Base-by-base conservation (phyloP, 805 yeast species). In the Barnettozyma sucrosica region DNA sequence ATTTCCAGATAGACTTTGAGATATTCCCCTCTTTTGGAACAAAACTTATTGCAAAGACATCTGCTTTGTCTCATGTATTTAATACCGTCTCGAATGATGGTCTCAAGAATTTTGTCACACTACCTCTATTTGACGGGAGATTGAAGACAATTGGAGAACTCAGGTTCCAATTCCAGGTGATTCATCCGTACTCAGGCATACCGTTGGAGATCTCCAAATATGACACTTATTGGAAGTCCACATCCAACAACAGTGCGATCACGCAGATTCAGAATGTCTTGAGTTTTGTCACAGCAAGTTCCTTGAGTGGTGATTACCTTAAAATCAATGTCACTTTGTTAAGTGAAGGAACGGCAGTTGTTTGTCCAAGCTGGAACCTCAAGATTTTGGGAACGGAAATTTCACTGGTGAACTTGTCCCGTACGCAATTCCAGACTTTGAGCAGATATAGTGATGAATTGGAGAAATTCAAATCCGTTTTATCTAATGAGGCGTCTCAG, bases 201-300 rank as follows among this genome's bases (percentile, higher is more conserved):
- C 84, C 95, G 5, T 69, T 92, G 49, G 97, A 90, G 64, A 85
- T 95, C 38, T 83, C 95, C 10, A 88, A 89, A 68, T 89, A 86
- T 62, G 97, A 90, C 60, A 92, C 98, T 0, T 92, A 92, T 66
- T 92, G 99, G 99, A 93, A 90, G 66, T 83, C 96, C 1, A 86
- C 97, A 0, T 55, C 55, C 39, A 14, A 41, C 33, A 3, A 47
- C 56, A 10, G 41, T 23, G 20, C 34, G 39, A 16, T 24, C 25
- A 13, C 46, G 23, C 26, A 36, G 18, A 48, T 57, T n/a, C 61
- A 55, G 43, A 58, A 61, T 41, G 67, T 72, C 20, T 74, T 83
- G 36, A 82, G 93, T 13, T 80, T 88, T 60, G 95, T 92, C 14
- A 90, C 97, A 0, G 89, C 96, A 0, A 89, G 97, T 0, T 89